These are phyloP conservation scores for sunflower (Helianthus annuus) DNA, from an alignment of 129 eudicot genomes.

Conservation along the genomic window HanXRQr2.0-SUNRISE NC_035441.2:180653183-180653682, in stretches of 20 bases:
- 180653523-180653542: too few relatives aligned
- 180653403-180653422: too few relatives aligned
- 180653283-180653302: neutral
- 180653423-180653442: neutral
- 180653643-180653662: too few relatives aligned
- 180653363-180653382: neutral
- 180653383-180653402: neutral
- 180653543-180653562: too few relatives aligned
- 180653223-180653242: neutral
- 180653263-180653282: neutral
- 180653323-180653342: too few relatives aligned
- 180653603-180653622: too few relatives aligned
- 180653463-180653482: conserved; percentile 7
- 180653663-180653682: too few relatives aligned
- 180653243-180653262: neutral
- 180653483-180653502: neutral
- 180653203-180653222: neutral
- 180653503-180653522: neutral
- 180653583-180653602: too few relatives aligned
- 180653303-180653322: neutral
- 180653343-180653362: neutral
- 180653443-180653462: conserved; percentile 9
- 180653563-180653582: too few relatives aligned
- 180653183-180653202: neutral
- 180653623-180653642: too few relatives aligned